Conservation (phyloP, 2,329 filamentous ascomycete genomes). For the Bertia moriformis region DNA sequence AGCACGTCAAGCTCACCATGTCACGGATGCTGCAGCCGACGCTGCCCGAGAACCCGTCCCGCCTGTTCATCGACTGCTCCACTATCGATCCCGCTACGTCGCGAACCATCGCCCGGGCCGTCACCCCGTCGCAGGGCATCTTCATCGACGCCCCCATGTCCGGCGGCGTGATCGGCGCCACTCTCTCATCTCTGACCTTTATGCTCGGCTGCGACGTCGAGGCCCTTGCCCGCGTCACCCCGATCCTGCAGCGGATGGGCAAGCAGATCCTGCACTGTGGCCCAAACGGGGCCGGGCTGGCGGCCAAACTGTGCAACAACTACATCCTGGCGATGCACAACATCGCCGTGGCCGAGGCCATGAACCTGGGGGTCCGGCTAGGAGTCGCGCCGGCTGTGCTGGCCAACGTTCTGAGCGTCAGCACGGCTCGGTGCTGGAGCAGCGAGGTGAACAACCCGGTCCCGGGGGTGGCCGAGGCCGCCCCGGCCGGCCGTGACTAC, state of each 20-base stretch:
- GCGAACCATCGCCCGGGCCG: conserved; percentile 56
- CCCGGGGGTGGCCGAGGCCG: conserved; percentile 61
- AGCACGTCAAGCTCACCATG: conserved; percentile 76
- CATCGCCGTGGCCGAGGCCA: conserved; percentile 53
- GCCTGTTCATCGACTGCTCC: conserved; percentile 88
- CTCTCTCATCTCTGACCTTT: conserved; percentile 78
- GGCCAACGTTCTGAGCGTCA: conserved; percentile 78
- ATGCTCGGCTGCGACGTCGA: conserved; percentile 67
- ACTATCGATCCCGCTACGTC: conserved; percentile 89
- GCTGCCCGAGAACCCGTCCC: conserved; percentile 32
- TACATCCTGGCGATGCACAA: conserved; percentile 92
- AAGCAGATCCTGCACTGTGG: conserved; percentile 76
- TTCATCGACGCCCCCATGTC: conserved; percentile 97
- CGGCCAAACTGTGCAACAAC: conserved; percentile 92
- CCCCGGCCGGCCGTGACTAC: conserved; percentile 66
- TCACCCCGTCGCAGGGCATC: conserved; percentile 52
- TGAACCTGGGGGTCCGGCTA: conserved; percentile 48
- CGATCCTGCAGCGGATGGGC: conserved; percentile 69
- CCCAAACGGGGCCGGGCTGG: conserved; percentile 67
- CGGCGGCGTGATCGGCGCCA: conserved; percentile 81
- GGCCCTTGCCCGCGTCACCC: conserved; percentile 48
- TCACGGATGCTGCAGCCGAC: conserved; percentile 52
- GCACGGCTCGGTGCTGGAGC: conserved; percentile 91
- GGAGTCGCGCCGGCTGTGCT: conserved; percentile 51
- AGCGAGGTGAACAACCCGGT: conserved; percentile 94